phyloP scores from a whole-genome alignment of 768 basidiomycete genomes.

The Trichaptum fuscoviolaceum region DNA sequence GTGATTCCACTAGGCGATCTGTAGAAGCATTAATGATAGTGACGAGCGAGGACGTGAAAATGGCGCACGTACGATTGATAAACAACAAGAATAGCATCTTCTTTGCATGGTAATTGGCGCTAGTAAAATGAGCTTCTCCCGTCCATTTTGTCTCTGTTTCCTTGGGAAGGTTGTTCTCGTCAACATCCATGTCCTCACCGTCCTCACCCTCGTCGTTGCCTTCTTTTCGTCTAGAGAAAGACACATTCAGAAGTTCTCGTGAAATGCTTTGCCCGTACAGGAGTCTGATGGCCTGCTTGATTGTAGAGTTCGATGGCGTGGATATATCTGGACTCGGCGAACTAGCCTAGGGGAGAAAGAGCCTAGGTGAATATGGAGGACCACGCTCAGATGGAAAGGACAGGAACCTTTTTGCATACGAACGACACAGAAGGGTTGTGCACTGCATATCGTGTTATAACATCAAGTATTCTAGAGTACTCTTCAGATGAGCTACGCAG shows the following conservation, averaged over 20 bases:
- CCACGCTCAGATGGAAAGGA: neutral
- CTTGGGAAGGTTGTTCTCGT: conserved; percentile 21
- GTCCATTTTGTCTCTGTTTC: conserved; percentile 48
- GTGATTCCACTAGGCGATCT: conserved; percentile 93
- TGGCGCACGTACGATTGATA: conserved; percentile 77
- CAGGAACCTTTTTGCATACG: conserved; percentile 79
- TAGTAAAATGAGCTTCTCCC: conserved; percentile 74
- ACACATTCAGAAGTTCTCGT: conserved; percentile 60
- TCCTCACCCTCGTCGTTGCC: conserved; percentile 7
- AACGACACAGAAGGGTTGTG: conserved; percentile 90
- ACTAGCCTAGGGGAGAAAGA: conserved; percentile 48
- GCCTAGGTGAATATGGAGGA: conserved; percentile 9
- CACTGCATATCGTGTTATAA: conserved; percentile 88
- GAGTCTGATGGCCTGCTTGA: conserved; percentile 64
- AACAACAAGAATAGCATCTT: conserved; percentile 83
- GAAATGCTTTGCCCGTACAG: conserved; percentile 79
- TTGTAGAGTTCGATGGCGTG: conserved; percentile 65
- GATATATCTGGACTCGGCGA: conserved; percentile 74
- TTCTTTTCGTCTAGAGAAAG: conserved; percentile 11
- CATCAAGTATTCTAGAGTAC: conserved; percentile 85
- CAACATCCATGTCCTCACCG: conserved; percentile 14
- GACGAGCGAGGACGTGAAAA: neutral
- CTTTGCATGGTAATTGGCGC: conserved; percentile 85
- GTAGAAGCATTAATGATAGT: neutral
- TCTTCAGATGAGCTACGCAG: conserved; percentile 85